Conservation (phyloP, 306 rosid species). For the Acacia crassicarpa region DNA sequence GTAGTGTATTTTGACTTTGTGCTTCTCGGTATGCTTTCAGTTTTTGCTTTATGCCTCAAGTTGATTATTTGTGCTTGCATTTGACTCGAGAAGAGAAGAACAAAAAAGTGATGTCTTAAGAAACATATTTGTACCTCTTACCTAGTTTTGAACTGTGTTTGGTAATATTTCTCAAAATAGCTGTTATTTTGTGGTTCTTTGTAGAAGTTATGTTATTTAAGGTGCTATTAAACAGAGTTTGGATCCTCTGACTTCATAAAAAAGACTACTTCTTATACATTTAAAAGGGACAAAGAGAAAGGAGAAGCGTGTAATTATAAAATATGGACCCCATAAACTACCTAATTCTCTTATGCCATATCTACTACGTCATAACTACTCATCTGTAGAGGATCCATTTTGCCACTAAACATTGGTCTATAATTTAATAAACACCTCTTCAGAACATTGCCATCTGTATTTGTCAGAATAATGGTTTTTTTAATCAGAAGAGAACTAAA, state of each 20-base stretch:
- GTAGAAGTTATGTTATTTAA: conserved; percentile 1
- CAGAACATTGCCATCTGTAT: neutral
- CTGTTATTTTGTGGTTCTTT: conserved; percentile 16
- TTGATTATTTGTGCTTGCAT: neutral
- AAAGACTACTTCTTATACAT: neutral
- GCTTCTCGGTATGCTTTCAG: conserved; percentile 3
- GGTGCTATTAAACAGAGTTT: neutral
- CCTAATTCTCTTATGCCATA: neutral
- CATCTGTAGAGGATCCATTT: neutral
- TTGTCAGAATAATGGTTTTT: conserved; percentile 7
- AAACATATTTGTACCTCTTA: neutral
- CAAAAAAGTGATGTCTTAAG: neutral
- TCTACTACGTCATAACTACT: neutral
- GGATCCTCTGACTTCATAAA: neutral
- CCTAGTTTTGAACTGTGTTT: neutral
- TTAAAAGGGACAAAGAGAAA: neutral
- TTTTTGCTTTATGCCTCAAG: neutral
- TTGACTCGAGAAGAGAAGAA: neutral
- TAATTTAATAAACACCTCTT: conserved; percentile 14
- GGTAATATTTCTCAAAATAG: neutral
- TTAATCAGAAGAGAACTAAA: neutral
- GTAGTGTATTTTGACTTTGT: neutral
- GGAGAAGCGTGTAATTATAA: neutral
- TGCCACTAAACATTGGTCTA: neutral
- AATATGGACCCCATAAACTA: neutral